Evolutionary conservation across 2,329 filamentous ascomycete species (phyloP).

Genomic region (Escovopsis sp.): DNA sequence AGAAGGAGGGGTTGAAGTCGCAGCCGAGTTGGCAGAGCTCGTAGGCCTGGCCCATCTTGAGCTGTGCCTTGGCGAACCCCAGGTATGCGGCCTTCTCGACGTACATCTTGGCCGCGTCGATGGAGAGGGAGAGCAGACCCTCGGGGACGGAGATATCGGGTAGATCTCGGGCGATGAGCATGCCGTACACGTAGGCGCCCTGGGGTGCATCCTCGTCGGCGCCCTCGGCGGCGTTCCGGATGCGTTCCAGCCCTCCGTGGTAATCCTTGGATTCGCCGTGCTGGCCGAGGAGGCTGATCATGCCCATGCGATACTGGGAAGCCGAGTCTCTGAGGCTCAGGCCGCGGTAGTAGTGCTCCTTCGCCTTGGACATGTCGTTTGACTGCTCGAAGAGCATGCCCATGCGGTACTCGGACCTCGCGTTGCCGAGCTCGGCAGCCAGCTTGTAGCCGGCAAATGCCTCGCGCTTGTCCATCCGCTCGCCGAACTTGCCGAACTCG

Average conservation of each 20-base stretch:
- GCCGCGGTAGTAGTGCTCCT: slow-evolving; percentile 78
- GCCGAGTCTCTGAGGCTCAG: slow-evolving; percentile 74
- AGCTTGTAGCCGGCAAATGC: slow-evolving; percentile 76
- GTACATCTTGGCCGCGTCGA: slow-evolving; percentile 63
- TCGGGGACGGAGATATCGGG: slow-evolving; percentile 78
- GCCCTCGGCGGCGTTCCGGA: slow-evolving; percentile 66
- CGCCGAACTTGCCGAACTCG: slow-evolving; percentile 93
- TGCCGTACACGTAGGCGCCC: slow-evolving; percentile 87
- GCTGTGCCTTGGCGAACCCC: slow-evolving; percentile 88
- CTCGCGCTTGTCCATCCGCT: slow-evolving; percentile 83
- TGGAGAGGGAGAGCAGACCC: slow-evolving; percentile 52
- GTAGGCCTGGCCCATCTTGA: slow-evolving; percentile 94
- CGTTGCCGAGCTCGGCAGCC: slow-evolving; percentile 75
- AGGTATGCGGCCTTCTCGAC: slow-evolving; percentile 95
- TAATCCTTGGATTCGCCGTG: slow-evolving; percentile 80
- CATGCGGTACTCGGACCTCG: slow-evolving; percentile 86
- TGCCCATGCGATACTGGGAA: slow-evolving; percentile 72
- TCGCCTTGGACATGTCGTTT: slow-evolving; percentile 80
- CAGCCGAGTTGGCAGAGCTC: slow-evolving; percentile 88
- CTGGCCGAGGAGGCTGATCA: slow-evolving; percentile 94
- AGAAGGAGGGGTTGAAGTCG: slow-evolving; percentile 86
- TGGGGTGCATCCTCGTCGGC: slow-evolving; percentile 95
- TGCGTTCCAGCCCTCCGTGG: slow-evolving; percentile 62
- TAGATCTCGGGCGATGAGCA: slow-evolving; percentile 81
- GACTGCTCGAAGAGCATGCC: slow-evolving; percentile 97